Conservation (phyloP, 768 basidiomycete genomes). For the Russula lepida region DNA sequence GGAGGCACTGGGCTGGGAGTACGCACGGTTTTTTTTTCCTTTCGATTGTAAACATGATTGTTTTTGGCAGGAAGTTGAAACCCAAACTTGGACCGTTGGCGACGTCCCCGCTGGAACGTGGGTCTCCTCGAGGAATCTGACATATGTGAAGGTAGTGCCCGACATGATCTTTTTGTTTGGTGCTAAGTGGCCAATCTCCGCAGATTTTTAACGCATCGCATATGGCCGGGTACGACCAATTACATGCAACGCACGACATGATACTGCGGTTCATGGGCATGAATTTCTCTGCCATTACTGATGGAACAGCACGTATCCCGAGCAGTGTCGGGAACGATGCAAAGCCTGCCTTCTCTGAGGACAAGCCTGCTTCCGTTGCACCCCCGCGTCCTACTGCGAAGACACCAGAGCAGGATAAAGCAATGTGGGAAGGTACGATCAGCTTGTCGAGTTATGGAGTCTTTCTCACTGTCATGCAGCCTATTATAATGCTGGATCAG, state of each 20-base stretch:
- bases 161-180: neutral
- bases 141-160: conserved; percentile 73
- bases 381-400: conserved; percentile 39
- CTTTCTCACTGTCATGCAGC: conserved; percentile 36
- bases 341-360: conserved; percentile 57
- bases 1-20: conserved; percentile 81
- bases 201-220: conserved; percentile 91
- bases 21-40: conserved; percentile 26
- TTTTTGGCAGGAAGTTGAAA: conserved; percentile 47
- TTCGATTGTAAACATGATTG: neutral
- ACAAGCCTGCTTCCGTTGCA: conserved; percentile 31
- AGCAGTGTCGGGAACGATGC: conserved; percentile 65
- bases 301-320: conserved; percentile 72
- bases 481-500: conserved; percentile 92
- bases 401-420: conserved; percentile 69
- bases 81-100: conserved; percentile 68
- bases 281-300: conserved; percentile 74
- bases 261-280: conserved; percentile 95
- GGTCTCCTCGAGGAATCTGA: conserved; percentile 82
- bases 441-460: neutral
- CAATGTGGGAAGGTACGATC: conserved; percentile 81
- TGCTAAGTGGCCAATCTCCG: neutral
- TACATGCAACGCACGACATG: conserved; percentile 91
- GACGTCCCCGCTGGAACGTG: conserved; percentile 79
- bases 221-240: conserved; percentile 89